Percentiles rank a stretch among this genome's conserved stretches.
These are phyloP conservation scores for Penicillium sclerotiorum DNA, from an alignment of 2,329 filamentous ascomycete species.

Conservation along the genomic window DNA sequence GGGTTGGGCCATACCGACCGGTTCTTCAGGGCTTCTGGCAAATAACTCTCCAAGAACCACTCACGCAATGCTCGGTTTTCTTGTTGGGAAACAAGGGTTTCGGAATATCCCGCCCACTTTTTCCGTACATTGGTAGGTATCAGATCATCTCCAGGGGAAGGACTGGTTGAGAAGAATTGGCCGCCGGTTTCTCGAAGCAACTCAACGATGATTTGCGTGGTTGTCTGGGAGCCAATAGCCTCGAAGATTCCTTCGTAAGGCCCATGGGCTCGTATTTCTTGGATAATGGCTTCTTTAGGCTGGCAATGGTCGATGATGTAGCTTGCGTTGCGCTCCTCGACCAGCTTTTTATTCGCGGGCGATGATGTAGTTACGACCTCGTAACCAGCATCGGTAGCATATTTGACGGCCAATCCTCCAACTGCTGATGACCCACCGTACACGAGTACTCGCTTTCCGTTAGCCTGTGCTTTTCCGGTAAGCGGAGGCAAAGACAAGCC, in stretches of 20 bases:
- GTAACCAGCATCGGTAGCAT: constrained; percentile 14
- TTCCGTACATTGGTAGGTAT: constrained; percentile 7
- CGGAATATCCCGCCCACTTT: constrained; percentile 4
- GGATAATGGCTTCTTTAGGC: constrained; percentile 1
- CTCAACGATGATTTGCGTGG: background rate
- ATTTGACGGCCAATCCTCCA: constrained; percentile 10
- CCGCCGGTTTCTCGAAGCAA: constrained; percentile 10
- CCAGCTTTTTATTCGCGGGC: constrained; percentile 2
- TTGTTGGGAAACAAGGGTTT: background rate
- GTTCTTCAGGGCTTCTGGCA: constrained; percentile 21
- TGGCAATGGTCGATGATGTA: constrained; percentile 17
- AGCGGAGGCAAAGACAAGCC: constrained; percentile 14
- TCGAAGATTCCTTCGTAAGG: constrained; percentile 11
- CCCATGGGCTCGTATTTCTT: background rate
- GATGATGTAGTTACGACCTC: constrained; percentile 17
- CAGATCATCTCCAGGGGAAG: constrained; percentile 1
- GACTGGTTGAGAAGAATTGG: constrained; percentile 1
- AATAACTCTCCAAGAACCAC: constrained; percentile 12
- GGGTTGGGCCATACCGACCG: constrained; percentile 4
- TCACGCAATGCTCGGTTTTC: background rate
- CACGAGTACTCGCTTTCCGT: constrained; percentile 12
- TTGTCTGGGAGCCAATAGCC: constrained; percentile 1
- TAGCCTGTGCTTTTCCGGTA: background rate
- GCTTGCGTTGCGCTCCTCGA: constrained; percentile 3
- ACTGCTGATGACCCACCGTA: constrained; percentile 12